A percentile compares a stretch with the other conserved stretches of the same genome.
Evolutionary conservation across 441 rosid genomes (phyloP).

Genomic region (Mallotus japonicus): DNA sequence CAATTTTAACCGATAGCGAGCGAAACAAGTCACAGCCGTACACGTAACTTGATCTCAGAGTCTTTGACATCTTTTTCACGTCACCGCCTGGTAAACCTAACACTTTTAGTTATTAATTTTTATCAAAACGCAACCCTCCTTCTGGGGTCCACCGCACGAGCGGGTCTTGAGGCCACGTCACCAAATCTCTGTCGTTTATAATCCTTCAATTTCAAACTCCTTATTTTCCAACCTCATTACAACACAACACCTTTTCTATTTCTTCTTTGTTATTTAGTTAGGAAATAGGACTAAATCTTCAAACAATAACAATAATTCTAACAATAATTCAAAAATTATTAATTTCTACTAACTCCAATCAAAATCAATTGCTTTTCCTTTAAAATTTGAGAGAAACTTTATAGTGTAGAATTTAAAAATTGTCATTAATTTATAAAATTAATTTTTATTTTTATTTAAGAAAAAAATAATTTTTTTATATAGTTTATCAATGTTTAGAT

Average conservation of each 20-base stretch:
- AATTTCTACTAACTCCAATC: background rate
- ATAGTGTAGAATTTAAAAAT: too few relatives aligned
- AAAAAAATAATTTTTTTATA: too few relatives aligned
- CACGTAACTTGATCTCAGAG: slow-evolving; percentile 1
- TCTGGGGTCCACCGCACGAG: slow-evolving; percentile 61
- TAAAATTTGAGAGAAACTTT: too few relatives aligned
- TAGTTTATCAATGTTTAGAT: too few relatives aligned
- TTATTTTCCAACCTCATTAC: background rate
- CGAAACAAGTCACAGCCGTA: background rate
- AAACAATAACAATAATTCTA: background rate
- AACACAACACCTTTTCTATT: too few relatives aligned
- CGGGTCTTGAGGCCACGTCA: slow-evolving; percentile 44
- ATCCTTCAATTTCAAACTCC: background rate
- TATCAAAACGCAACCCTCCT: background rate
- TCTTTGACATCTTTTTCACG: slow-evolving; percentile 19
- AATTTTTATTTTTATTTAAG: too few relatives aligned
- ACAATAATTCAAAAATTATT: background rate
- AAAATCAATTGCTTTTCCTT: too few relatives aligned
- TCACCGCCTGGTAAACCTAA: slow-evolving; percentile 18
- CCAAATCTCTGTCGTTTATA: slow-evolving; percentile 51
- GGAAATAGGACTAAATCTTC: too few relatives aligned
- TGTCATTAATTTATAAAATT: too few relatives aligned
- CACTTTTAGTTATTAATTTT: background rate
- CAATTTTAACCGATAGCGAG: background rate
- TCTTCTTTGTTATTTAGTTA: too few relatives aligned